Percentiles rank a stretch among this genome's conserved stretches.
These are phyloP conservation scores for Penicillium macrosclerotiorum DNA, from an alignment of 495 filamentous ascomycete species.

Conservation along the genomic window DNA sequence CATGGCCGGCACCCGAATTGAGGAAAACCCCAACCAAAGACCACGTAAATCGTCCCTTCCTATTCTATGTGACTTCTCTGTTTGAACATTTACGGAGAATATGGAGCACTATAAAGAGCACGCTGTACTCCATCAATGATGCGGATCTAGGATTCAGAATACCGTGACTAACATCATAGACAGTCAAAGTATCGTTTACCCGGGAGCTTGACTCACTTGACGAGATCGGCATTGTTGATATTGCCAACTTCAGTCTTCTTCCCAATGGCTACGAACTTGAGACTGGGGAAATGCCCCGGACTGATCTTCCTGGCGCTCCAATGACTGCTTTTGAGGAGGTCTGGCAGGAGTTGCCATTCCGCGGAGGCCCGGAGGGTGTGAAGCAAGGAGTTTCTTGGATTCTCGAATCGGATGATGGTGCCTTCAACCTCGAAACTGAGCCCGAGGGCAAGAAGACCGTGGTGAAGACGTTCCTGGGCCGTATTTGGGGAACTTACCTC, in stretches of 20 bases:
- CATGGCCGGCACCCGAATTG: slow-evolving; percentile 15
- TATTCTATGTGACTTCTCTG: no score
- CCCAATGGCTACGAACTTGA: slow-evolving; percentile 22
- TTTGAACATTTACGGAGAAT: not conserved
- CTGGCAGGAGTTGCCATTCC: slow-evolving; percentile 35
- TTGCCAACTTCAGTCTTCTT: slow-evolving; percentile 13
- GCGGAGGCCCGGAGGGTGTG: slow-evolving; percentile 20
- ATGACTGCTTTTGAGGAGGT: slow-evolving; percentile 22
- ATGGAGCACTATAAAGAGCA: no score
- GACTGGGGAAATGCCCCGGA: slow-evolving; percentile 20
- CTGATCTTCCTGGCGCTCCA: slow-evolving; percentile 17
- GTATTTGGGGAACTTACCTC: slow-evolving; percentile 37
- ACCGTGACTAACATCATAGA: not conserved
- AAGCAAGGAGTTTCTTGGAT: slow-evolving; percentile 33
- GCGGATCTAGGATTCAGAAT: no score
- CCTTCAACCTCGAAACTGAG: slow-evolving; percentile 2
- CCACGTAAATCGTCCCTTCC: slow-evolving; percentile 5
- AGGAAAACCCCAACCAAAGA: slow-evolving; percentile 10
- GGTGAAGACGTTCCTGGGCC: slow-evolving; percentile 33
- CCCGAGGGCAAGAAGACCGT: slow-evolving; percentile 25
- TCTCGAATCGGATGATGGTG: slow-evolving; percentile 29
- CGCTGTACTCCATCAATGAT: no score
- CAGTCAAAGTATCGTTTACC: slow-evolving; percentile 14
- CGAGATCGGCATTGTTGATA: slow-evolving; percentile 10
- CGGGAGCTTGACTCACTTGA: slow-evolving; percentile 17